Evolutionary conservation across 306 rosid species (phyloP), one percentile per base, ranked within the genome.

Genomic region (Ormosia semicastrata): DNA sequence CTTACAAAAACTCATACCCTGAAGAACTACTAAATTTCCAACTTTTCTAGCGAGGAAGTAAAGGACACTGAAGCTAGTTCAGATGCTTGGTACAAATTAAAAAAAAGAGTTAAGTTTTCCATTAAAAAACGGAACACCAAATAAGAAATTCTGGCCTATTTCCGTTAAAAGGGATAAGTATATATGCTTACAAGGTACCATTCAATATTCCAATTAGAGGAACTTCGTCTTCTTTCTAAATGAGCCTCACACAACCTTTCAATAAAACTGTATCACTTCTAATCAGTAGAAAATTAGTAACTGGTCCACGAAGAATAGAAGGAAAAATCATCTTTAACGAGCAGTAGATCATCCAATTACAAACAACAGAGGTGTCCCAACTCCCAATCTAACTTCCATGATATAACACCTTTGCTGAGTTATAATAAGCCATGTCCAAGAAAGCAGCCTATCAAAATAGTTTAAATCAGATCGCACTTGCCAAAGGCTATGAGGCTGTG

Each of bases 261-360:
- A 67, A 47, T 44, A 46, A 72, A 75, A 66, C 52, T 73, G 69
- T 39, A 46, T 57, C 67, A 63, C 47, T 63, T 74, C 24, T 65
- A 32, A 66, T 32, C 49, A 74, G 30, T n/a, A 75, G 18, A 50
- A 40, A 14, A 9, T 15, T 12, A 75, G 29, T 15, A 46, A 40
- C 36, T 7, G 33, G 58, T 33, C 71, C 75, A 75, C 43, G 30
- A 34, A 64, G 39, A 40, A 73, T 32, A 49, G 77, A 75, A 76
- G 30, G 44, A 69, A 50, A 76, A 13, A 14, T 68, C 53, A 43
- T 17, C 70, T 40, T 74, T 66, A 56, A 75, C 44, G 72, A 50
- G 67, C 54, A 76, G 6, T 12, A 32, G 52, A 83, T 60, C 17
- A 41, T 63, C 54, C 81, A 54, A 52, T 37, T 82, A 69, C 73